Conservation (phyloP, 1,284 basidiomycete genomes). For the Erythrobasidium hasegawianum region DNA sequence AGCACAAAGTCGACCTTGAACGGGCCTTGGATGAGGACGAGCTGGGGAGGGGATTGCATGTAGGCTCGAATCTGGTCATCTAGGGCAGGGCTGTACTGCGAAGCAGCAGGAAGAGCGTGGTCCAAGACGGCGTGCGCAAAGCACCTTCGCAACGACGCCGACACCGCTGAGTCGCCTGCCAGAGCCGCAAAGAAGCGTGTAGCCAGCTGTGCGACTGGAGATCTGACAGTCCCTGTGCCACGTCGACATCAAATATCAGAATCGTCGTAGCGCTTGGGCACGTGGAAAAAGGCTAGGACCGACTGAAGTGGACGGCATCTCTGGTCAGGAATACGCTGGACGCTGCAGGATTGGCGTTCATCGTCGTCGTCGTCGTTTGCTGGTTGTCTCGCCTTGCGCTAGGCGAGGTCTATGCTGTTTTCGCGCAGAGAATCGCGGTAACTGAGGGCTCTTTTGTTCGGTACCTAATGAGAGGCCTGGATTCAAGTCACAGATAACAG, state of each 20-base stretch:
- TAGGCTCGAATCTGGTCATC: slow-evolving; percentile 18
- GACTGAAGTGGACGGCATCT: slow-evolving; percentile 30
- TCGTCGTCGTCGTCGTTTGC: slow-evolving; percentile 3
- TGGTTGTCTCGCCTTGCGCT: neutral
- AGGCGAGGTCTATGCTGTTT: too few relatives aligned
- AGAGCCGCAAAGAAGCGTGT: slow-evolving; percentile 20
- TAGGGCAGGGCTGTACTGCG: slow-evolving; percentile 12
- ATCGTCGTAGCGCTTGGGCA: neutral
- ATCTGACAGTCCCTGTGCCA: neutral
- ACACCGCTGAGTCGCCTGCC: neutral
- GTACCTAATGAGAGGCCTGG: too few relatives aligned
- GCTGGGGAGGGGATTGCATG: neutral
- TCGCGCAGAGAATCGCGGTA: too few relatives aligned
- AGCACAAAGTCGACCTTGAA: slow-evolving; percentile 24
- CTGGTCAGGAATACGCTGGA: slow-evolving; percentile 20
- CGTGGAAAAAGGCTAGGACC: neutral
- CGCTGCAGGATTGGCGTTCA: neutral
- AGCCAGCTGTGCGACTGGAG: slow-evolving; percentile 23
- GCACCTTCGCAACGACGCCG: slow-evolving; percentile 10
- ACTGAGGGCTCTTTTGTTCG: too few relatives aligned
- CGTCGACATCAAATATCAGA: neutral
- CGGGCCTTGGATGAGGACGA: slow-evolving; percentile 27
- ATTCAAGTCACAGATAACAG: too few relatives aligned
- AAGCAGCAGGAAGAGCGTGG: slow-evolving; percentile 16
- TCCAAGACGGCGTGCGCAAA: slow-evolving; percentile 30